Evolutionary conservation across 345 rosid species (phyloP).

Genomic region (Eucalyptus microcorys): DNA sequence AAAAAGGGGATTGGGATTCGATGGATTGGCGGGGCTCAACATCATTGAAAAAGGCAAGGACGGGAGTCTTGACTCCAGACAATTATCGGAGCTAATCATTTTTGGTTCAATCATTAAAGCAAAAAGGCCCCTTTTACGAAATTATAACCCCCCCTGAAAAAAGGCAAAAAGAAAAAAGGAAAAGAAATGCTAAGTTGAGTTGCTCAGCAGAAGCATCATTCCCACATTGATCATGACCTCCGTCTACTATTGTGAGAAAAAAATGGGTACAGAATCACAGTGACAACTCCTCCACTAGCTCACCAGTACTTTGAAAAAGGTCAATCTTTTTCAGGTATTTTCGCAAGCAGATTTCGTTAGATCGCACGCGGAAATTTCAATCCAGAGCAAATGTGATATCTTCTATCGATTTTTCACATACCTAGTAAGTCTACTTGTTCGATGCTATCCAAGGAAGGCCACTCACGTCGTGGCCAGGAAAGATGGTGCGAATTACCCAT

Average conservation of each 20-base stretch:
- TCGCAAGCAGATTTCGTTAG: not conserved
- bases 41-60: not conserved
- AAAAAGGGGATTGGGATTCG: not conserved
- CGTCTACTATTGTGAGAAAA: not conserved
- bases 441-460: accelerated
- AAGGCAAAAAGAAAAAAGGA: not conserved
- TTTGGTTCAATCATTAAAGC: not conserved
- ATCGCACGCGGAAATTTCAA: not conserved
- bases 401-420: not conserved
- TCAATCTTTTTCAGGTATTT: not conserved
- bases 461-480: not conserved
- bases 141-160: not conserved
- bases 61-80: not conserved
- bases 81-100: not conserved
- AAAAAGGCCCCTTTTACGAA: not conserved
- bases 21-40: not conserved
- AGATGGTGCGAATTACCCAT: not conserved
- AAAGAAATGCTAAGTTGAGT: not conserved
- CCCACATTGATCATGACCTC: not conserved
- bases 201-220: not conserved
- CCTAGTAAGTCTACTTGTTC: accelerated
- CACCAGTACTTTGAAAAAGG: not conserved
- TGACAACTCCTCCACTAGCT: not conserved
- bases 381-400: not conserved
- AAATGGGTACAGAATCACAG: not conserved